These are phyloP conservation scores for Tylopilus balloui DNA, from an alignment of 768 basidiomycete species.

Conservation along the genomic window DNA sequence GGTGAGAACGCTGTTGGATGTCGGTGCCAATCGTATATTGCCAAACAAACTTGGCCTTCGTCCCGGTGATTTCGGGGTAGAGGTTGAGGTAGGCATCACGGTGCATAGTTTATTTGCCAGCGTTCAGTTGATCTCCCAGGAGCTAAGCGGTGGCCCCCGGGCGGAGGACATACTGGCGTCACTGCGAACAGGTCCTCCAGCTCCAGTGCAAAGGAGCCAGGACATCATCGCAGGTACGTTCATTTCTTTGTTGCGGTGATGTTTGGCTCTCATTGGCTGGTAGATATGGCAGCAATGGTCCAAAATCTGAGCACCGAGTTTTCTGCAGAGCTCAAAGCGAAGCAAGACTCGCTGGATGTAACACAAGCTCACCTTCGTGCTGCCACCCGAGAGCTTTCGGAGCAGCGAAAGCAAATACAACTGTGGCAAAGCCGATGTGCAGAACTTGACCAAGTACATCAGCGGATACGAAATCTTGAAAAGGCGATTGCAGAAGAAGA, in stretches of 20 bases:
- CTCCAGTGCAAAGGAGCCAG: conserved; percentile 82
- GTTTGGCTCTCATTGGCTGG: conserved; percentile 8
- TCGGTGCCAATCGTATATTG: conserved; percentile 84
- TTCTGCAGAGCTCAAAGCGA: conserved; percentile 74
- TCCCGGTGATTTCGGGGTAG: conserved; percentile 93
- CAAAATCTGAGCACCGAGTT: conserved; percentile 76
- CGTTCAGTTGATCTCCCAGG: conserved; percentile 38
- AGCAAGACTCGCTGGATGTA: conserved; percentile 83
- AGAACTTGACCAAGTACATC: conserved; percentile 77
- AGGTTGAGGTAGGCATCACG: conserved; percentile 64
- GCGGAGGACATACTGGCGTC: conserved; percentile 79
- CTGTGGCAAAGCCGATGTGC: conserved; percentile 66
- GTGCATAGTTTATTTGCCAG: neutral
- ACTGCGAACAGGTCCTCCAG: conserved; percentile 66
- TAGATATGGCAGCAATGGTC: conserved; percentile 86
- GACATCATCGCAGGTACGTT: conserved; percentile 72
- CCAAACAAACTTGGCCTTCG: conserved; percentile 91
- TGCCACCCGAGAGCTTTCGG: conserved; percentile 85
- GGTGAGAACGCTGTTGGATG: conserved; percentile 82
- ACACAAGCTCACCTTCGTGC: conserved; percentile 84
- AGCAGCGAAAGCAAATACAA: conserved; percentile 83
- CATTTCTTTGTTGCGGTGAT: neutral
- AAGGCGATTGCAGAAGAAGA: conserved; percentile 76
- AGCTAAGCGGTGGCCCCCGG: conserved; percentile 62
- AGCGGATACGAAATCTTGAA: conserved; percentile 81